Evolutionary conservation across 495 filamentous ascomycete genomes (phyloP).

Genomic region (Annulohypoxylon moriforme): DNA sequence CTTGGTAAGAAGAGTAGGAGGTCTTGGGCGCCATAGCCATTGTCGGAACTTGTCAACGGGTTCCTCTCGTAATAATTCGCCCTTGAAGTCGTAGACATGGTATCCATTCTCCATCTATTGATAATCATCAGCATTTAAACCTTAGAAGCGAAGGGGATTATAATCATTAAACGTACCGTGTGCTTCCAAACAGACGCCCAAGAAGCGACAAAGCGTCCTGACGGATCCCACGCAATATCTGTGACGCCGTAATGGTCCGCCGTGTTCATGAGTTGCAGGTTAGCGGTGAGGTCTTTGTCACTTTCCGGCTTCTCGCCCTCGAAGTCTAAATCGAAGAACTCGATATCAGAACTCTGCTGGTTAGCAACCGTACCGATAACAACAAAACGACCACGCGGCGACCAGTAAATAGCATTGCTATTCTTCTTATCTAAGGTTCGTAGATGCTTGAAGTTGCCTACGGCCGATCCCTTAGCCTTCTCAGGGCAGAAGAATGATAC

Average conservation of each 20-base stretch:
- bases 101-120: slow-evolving; percentile 97
- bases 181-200: slow-evolving; percentile 96
- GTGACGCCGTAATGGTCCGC: slow-evolving; percentile 97
- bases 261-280: slow-evolving; percentile 90
- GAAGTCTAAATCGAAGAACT: slow-evolving; percentile 97
- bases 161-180: slow-evolving; percentile 68
- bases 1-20: slow-evolving; percentile 85
- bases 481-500: slow-evolving; percentile 97
- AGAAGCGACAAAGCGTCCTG: slow-evolving; percentile 90
- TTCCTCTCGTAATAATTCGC: slow-evolving; percentile 88
- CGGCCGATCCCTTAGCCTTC: slow-evolving; percentile 78
- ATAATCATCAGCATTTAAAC: slow-evolving; percentile 51
- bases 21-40: slow-evolving; percentile 91
- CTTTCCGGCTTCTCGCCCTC: slow-evolving; percentile 94
- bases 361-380: slow-evolving; percentile 92
- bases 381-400: slow-evolving; percentile 94
- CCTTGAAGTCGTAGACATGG: slow-evolving; percentile 96
- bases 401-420: slow-evolving; percentile 99
- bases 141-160: background rate
- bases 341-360: slow-evolving; percentile 90
- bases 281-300: slow-evolving; percentile 94
- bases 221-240: slow-evolving; percentile 97
- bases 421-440: slow-evolving; percentile 97
- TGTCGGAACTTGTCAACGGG: slow-evolving; percentile 98
- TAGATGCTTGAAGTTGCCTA: slow-evolving; percentile 95